phyloP scores from a whole-genome alignment of 2,329 filamentous ascomycete species.

The Apiospora arundinis region DNA sequence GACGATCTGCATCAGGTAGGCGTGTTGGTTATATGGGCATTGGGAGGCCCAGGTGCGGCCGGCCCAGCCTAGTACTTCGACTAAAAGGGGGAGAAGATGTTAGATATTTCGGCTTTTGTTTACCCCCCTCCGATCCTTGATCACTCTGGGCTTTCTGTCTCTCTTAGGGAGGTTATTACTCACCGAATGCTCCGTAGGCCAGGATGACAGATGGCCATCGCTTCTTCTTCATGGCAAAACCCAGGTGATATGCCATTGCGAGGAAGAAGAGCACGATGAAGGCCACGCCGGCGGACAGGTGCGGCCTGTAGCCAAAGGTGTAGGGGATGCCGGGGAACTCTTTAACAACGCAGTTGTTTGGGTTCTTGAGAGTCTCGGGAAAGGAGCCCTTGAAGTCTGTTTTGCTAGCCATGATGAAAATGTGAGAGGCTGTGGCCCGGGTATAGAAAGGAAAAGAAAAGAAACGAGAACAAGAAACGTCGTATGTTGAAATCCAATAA shows the following conservation, averaged over 20 bases:
- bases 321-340: constrained; percentile 24
- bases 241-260: constrained; percentile 32
- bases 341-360: constrained; percentile 28
- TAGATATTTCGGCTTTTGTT: background rate
- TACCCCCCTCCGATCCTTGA: background rate
- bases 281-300: constrained; percentile 33
- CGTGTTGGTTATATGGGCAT: constrained; percentile 54
- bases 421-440: too few species aligned
- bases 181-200: constrained; percentile 35
- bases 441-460: background rate
- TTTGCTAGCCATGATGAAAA: background rate
- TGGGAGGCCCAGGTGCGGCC: constrained; percentile 54
- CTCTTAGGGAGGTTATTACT: background rate
- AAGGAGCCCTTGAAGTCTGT: background rate
- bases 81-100: constrained; percentile 27
- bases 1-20: constrained; percentile 58
- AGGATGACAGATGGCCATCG: constrained; percentile 33
- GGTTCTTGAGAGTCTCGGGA: constrained; percentile 21
- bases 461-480: background rate
- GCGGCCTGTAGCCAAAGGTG: constrained; percentile 35
- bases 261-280: constrained; percentile 35
- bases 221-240: constrained; percentile 30
- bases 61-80: constrained; percentile 55
- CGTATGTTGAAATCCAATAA: too few species aligned
- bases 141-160: too few species aligned